A percentile compares a stretch with the other conserved stretches of the same genome.
Conservation (phyloP, 495 filamentous ascomycete species). For the Podospora bellae-mahoneyi region DNA sequence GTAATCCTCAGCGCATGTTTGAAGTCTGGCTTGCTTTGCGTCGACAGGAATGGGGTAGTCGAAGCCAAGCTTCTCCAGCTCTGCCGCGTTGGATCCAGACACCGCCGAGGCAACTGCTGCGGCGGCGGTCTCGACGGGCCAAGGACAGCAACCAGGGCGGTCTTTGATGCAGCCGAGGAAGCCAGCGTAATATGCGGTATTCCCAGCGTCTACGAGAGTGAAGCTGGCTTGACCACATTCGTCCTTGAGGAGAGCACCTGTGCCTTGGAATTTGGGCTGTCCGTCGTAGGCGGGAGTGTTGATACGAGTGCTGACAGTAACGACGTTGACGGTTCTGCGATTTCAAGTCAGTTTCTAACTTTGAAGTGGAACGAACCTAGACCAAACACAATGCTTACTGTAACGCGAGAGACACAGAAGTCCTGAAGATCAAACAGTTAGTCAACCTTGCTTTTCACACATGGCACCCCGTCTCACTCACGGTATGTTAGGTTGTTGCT, state of each 20-base stretch:
- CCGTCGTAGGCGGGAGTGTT: conserved; percentile 11
- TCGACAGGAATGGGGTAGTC: conserved; percentile 25
- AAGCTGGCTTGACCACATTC: conserved; percentile 26
- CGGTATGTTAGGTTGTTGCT: conserved; percentile 20
- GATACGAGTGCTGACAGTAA: conserved; percentile 11
- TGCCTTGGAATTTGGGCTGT: conserved; percentile 21
- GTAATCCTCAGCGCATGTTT: conserved; percentile 29
- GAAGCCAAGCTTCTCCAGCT: conserved; percentile 4
- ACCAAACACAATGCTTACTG: conserved; percentile 17
- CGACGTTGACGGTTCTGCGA: conserved; percentile 19
- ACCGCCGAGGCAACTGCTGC: conserved; percentile 3
- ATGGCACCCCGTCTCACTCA: background rate
- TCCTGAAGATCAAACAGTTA: background rate
- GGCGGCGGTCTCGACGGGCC: conserved; percentile 18
- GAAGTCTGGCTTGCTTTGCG: conserved; percentile 9
- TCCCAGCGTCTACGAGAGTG: conserved; percentile 29
- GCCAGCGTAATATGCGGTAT: conserved; percentile 26
- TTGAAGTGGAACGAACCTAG: no score
- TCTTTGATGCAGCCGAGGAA: conserved; percentile 29
- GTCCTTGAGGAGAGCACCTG: conserved; percentile 24
- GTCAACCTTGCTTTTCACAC: background rate
- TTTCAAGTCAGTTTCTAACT: conserved; percentile 8
- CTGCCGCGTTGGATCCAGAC: background rate
- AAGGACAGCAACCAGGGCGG: conserved; percentile 32
- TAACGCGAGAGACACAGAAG: conserved; percentile 23